These are phyloP conservation scores for Fusarium floridanum DNA, from an alignment of 2,329 filamentous ascomycete genomes.

Conservation along the genomic window DNA sequence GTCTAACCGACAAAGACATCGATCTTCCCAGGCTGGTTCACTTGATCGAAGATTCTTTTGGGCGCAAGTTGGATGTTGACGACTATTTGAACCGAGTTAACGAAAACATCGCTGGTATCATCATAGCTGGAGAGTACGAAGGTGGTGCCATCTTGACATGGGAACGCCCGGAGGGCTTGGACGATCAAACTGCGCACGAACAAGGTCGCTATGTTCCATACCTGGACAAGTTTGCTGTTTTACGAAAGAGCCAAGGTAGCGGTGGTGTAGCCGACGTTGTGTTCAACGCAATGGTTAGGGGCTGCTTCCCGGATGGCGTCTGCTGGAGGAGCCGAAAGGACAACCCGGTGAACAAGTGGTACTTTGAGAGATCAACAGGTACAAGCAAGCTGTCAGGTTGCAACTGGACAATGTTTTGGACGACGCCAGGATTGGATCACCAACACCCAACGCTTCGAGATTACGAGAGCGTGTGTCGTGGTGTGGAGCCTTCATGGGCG, in stretches of 20 bases:
- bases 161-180: constrained; percentile 78
- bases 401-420: constrained; percentile 99
- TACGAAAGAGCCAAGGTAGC: constrained; percentile 88
- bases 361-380: constrained; percentile 90
- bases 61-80: constrained; percentile 83
- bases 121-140: constrained; percentile 96
- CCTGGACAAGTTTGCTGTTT: constrained; percentile 95
- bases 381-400: constrained; percentile 84
- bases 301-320: constrained; percentile 88
- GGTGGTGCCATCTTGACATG: constrained; percentile 95
- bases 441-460: constrained; percentile 70
- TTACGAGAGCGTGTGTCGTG: constrained; percentile 81
- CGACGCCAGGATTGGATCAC: constrained; percentile 74
- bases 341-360: constrained; percentile 99
- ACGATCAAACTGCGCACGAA: constrained; percentile 66
- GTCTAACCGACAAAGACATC: constrained; percentile 83
- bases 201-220: constrained; percentile 84
- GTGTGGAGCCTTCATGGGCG: constrained; percentile 73
- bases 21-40: constrained; percentile 86
- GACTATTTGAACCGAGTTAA: constrained; percentile 87
- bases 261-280: constrained; percentile 95
- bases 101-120: constrained; percentile 86
- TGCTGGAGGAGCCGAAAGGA: constrained; percentile 92
- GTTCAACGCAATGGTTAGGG: constrained; percentile 93
- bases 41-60: constrained; percentile 94